Percentiles rank a stretch among this genome's conserved stretches.
Evolutionary conservation across 1,139 yeast genomes (phyloP).

Genomic region (Ogataea hybrid): DNA sequence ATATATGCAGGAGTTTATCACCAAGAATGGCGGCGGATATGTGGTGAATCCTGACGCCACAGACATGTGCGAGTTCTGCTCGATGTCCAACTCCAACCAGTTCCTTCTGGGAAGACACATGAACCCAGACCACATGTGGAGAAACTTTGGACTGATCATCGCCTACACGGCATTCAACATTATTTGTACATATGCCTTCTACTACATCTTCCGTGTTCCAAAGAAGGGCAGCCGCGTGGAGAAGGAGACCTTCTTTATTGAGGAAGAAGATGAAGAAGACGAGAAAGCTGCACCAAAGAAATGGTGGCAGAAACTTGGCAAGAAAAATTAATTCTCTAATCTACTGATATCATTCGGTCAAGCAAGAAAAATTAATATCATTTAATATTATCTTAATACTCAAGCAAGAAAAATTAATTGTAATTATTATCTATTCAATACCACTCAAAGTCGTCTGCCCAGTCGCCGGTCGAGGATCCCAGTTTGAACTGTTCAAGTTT

Average conservation of each 20-base stretch:
- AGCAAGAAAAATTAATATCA: too few relatives aligned
- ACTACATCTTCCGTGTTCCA: conserved; percentile 11
- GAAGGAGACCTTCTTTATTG: conserved; percentile 2
- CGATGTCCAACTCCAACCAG: conserved; percentile 38
- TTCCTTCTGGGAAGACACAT: conserved; percentile 35
- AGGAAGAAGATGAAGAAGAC: conserved; percentile 1
- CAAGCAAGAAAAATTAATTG: background rate
- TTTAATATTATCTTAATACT: too few relatives aligned
- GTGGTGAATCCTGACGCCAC: conserved; percentile 40
- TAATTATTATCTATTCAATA: conserved; percentile 4
- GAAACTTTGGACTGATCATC: conserved; percentile 57
- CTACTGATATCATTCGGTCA: too few relatives aligned
- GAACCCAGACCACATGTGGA: conserved; percentile 50
- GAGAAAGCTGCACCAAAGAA: conserved; percentile 1
- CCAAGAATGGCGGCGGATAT: conserved; percentile 42
- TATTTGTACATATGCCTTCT: conserved; percentile 3
- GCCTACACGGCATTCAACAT: conserved; percentile 47
- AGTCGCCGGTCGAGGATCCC: conserved; percentile 10
- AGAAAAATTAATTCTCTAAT: background rate
- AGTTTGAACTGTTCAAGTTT: conserved; percentile 8
- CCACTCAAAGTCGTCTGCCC: conserved; percentile 21
- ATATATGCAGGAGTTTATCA: conserved; percentile 37
- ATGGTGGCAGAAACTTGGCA: conserved; percentile 5
- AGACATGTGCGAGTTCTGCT: conserved; percentile 39
- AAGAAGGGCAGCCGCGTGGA: conserved; percentile 7